Evolutionary conservation across 2,329 filamentous ascomycete species (phyloP), one percentile per base, ranked within the genome.

Genomic region (Parafenestella ontariensis): DNA sequence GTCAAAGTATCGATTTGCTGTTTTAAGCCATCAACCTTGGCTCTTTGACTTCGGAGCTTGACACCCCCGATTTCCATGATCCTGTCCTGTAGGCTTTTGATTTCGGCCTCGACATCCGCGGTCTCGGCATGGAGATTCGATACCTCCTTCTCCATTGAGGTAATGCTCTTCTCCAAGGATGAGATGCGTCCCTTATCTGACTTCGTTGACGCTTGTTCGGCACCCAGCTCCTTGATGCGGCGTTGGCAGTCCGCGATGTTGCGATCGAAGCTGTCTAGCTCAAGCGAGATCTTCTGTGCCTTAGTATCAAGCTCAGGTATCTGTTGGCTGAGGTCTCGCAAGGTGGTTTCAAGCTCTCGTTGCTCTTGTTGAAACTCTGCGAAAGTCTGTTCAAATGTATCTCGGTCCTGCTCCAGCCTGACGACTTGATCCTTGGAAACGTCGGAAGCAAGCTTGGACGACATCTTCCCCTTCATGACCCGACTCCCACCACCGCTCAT

Each of bases 11-110:
- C 82, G 51, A 98, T 92, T 72, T 96, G 89, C 67, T 92, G 90
- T 73, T 96, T 96, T 60, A 75, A 81, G 6, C 88, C 85, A 72
- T 98, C 94, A 29, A 99, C 92, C 80, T 90, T 96, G 57, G 91
- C 88, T 66, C 95, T 93, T 73, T 99, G 94, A 17, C 89, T 86
- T 50, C 95, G 89, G 17, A 99, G 86, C 77, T 91, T 92, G 69
- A 98, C 92, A 77, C 95, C 95, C 70, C 95, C 95, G 59, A 96
- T 89, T 76, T 97, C 89, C 95, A 99, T 98, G 70, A 99, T 99
- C 81, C 93, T 96, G 82, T 95, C 89, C 73, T 99, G 94, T 1
- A 99, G 82, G 18, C 84, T 84, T 77, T 96, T 94, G 77, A 99
- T 98, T 76, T 98, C 95, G 23, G 89, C 88, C 73, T 99, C 95